These are phyloP conservation scores for Geosmithia flava DNA, from an alignment of 2,329 filamentous ascomycete species.

Conservation along the genomic window DNA sequence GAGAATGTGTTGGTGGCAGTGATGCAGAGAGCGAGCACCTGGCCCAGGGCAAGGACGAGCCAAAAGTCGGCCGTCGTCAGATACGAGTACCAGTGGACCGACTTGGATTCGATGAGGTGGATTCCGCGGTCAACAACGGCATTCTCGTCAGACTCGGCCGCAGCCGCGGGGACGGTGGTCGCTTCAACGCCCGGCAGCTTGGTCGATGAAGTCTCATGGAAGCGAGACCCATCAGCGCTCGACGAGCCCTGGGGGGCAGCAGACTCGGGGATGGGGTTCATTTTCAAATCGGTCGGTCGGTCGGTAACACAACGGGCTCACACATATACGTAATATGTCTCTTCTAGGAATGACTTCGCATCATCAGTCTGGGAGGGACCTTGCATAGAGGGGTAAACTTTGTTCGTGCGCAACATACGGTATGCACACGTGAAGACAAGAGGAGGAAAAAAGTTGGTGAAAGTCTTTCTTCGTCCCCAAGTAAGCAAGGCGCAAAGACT, in stretches of 20 bases:
- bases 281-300: conserved; percentile 7
- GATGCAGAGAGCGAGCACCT: conserved; percentile 79
- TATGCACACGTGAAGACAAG: background rate
- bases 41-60: conserved; percentile 67
- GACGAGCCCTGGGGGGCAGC: conserved; percentile 4
- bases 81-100: conserved; percentile 57
- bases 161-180: conserved; percentile 2
- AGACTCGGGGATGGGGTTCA: conserved; percentile 7
- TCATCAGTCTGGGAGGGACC: background rate
- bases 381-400: background rate
- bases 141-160: conserved; percentile 5
- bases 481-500: conserved; percentile 54
- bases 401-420: background rate
- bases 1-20: conserved; percentile 89
- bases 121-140: conserved; percentile 37
- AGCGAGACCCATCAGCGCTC: conserved; percentile 1
- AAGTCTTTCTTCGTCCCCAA: conserved; percentile 45
- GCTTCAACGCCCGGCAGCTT: conserved; percentile 1
- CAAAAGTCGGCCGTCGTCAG: conserved; percentile 80
- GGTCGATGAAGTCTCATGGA: conserved; percentile 3
- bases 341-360: background rate
- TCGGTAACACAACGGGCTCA: conserved; percentile 1
- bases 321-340: background rate
- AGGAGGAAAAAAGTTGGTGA: background rate
- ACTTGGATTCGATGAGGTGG: conserved; percentile 39